phyloP scores from a whole-genome alignment of 768 basidiomycete species.

The Kwoniella dejecticola region DNA sequence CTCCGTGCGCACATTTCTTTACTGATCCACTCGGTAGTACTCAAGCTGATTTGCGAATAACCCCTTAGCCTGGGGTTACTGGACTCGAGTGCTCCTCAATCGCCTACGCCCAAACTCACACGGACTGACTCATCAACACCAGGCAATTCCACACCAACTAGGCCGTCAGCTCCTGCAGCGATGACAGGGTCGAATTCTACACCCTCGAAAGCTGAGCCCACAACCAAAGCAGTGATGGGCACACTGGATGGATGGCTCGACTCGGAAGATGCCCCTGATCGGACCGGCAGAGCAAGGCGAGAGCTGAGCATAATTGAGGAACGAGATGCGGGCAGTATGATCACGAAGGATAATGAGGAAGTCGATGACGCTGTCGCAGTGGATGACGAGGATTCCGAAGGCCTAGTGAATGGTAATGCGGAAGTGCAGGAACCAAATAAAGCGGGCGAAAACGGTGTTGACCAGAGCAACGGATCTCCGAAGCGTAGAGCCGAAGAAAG shows the following conservation, averaged over 20 bases:
- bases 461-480: too few relatives aligned
- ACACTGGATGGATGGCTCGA: constrained; percentile 27
- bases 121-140: constrained; percentile 26
- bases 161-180: constrained; percentile 9
- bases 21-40: background rate
- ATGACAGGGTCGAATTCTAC: constrained; percentile 15
- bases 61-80: constrained; percentile 29
- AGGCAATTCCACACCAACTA: constrained; percentile 25
- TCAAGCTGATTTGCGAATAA: background rate
- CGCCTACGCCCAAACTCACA: constrained; percentile 33
- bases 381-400: background rate
- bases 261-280: constrained; percentile 8
- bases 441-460: too few relatives aligned
- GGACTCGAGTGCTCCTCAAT: constrained; percentile 28
- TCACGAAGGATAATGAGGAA: constrained; percentile 13
- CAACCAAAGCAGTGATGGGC: constrained; percentile 36
- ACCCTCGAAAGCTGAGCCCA: constrained; percentile 33
- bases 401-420: background rate
- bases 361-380: constrained; percentile 1
- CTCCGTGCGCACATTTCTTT: constrained; percentile 60
- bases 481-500: too few relatives aligned
- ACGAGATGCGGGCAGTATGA: constrained; percentile 19
- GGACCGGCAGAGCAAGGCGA: constrained; percentile 39
- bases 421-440: too few relatives aligned
- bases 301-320: constrained; percentile 54